Base-by-base conservation (phyloP, 768 basidiomycete species). In the Hysterangium stoloniferum region DNA sequence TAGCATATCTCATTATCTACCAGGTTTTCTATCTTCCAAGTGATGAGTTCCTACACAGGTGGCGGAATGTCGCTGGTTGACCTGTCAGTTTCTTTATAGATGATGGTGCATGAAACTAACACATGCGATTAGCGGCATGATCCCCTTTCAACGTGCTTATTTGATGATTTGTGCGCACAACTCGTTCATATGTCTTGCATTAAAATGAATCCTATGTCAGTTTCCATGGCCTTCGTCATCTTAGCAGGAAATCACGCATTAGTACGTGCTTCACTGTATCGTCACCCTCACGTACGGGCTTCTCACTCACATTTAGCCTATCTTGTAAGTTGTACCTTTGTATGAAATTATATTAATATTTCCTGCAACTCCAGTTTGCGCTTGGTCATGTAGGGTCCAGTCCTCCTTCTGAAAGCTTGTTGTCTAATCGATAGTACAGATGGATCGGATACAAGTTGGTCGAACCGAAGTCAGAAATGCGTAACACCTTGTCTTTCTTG, bases 191-290 rank as follows among this genome's bases (percentile, higher is more conserved):
- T n/a, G 5, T 40, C 34, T 17, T 25, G 45, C 34, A 6, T 8
- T 17, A 19, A 15, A 28, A 22, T 46, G 24, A 53, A 1, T 4
- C 19, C 3, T 12, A 12, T 19, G 4, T 66, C n/a, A 48, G 52
- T 88, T 25, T 62, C 80, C 46, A 69, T 92, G 74, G 71, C 80
- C 0, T 66, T 92, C 40, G 68, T 89, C 22, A 85, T 97, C 55
- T 65, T 97, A 41, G 92, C 90, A 43, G 95, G 95, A 8, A 97
- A 98, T 62, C 96, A 93, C 37, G 84, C 79, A 20, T 95, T 90
- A 60, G 93, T 95, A 59, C 74, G 91, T 84, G 4, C 4, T 12
- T n/a, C 12, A 13, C 6, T 33, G 41, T n/a, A 25, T 38, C 42
- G 28, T 36, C 35, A 43, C 37, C 31, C 7, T 9, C 27, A 54